phyloP scores from a whole-genome alignment of 345 rosid genomes.

The Hypericum perforatum region DNA sequence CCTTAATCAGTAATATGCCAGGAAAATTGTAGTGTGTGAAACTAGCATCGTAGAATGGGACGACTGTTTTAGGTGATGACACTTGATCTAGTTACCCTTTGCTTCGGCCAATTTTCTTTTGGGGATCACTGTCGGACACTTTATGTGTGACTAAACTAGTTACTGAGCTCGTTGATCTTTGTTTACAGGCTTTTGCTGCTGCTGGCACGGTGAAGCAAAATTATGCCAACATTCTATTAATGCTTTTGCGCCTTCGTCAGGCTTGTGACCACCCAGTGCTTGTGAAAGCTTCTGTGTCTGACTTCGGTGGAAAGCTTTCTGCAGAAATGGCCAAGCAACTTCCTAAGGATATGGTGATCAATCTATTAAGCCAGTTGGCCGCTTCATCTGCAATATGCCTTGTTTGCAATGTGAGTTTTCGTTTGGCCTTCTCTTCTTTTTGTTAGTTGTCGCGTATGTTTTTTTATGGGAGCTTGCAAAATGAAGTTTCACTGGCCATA shows the following conservation, averaged over 20 bases:
- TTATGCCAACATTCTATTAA: constrained; percentile 89
- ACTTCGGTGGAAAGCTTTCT: constrained; percentile 54
- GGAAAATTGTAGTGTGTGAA: no score
- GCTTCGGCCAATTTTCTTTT: no score
- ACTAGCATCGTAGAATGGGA: no score
- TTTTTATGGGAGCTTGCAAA: no score
- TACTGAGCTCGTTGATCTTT: constrained; percentile 4
- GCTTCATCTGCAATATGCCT: constrained; percentile 51
- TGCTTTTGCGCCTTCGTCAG: constrained; percentile 95
- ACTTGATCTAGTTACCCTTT: no score
- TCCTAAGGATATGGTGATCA: constrained; percentile 35
- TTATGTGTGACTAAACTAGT: no score
- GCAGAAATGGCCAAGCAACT: constrained; percentile 55
- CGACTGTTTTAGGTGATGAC: no score
- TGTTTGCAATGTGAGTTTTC: constrained; percentile 56
- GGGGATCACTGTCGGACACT: no score
- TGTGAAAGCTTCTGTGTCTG: constrained; percentile 48
- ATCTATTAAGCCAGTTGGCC: constrained; percentile 44
- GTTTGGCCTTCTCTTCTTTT: no score
- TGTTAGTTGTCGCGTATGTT: no score
- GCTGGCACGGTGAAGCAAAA: constrained; percentile 90
- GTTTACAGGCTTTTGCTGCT: constrained; percentile 70
- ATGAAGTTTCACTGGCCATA: no score
- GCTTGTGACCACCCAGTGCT: constrained; percentile 96
- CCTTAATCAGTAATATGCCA: no score